Evolutionary conservation across 805 yeast species (phyloP).

Genomic region (Ogataea paradorogensis): DNA sequence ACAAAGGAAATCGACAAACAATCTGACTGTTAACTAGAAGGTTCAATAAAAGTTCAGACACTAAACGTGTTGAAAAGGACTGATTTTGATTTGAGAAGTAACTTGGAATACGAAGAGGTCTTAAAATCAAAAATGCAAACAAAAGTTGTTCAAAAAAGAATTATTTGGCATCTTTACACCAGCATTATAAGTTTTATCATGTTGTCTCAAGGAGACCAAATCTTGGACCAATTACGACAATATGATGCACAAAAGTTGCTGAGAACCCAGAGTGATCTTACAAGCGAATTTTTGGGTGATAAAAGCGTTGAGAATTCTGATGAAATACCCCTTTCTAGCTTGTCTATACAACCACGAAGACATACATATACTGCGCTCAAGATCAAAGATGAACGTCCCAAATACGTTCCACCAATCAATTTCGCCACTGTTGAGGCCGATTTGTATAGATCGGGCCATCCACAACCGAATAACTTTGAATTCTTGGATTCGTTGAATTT

Average conservation of each 20-base stretch:
- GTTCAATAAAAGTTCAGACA: no score
- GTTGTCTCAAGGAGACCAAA: conserved; percentile 36
- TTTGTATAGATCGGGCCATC: conserved; percentile 90
- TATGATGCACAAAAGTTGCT: conserved; percentile 30
- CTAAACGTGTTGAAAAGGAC: no score
- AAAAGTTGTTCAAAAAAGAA: conserved; percentile 7
- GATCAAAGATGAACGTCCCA: conserved; percentile 31
- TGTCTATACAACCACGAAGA: conserved; percentile 1
- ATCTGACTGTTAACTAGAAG: no score
- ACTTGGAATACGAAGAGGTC: conserved; percentile 1
- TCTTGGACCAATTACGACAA: conserved; percentile 33
- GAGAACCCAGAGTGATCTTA: conserved; percentile 18
- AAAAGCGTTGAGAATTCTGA: background rate
- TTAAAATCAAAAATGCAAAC: conserved; percentile 4
- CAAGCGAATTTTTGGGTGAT: background rate
- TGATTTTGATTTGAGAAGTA: background rate
- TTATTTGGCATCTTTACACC: conserved; percentile 7
- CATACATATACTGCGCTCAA: conserved; percentile 33
- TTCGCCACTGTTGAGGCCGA: conserved; percentile 86
- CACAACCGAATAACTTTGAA: conserved; percentile 81
- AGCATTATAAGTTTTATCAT: conserved; percentile 9
- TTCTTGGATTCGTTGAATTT: conserved; percentile 68
- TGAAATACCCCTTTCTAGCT: background rate
- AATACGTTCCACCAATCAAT: conserved; percentile 84
- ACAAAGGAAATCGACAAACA: background rate